phyloP scores from a whole-genome alignment of 306 rosid species.

The Delonix regia region DNA sequence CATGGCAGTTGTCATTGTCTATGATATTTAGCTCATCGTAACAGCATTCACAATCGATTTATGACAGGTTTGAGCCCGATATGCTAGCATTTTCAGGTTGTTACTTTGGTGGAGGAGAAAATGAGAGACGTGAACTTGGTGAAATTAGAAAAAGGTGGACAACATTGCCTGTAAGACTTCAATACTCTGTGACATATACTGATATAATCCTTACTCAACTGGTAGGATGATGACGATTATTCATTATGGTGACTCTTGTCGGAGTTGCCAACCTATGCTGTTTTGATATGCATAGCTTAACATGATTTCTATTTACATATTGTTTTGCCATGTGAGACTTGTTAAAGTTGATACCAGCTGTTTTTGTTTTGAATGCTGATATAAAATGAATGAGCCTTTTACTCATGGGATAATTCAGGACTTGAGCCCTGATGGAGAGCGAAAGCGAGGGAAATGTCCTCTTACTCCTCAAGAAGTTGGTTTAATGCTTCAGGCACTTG shows the following conservation, averaged over 20 bases:
- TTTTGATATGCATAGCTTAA: conserved; percentile 22
- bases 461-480: conserved; percentile 97
- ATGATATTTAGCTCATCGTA: conserved; percentile 8
- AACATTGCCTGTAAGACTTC: conserved; percentile 89
- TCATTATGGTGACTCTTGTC: conserved; percentile 6
- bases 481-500: conserved; percentile 89
- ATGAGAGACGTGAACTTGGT: conserved; percentile 83
- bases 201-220: conserved; percentile 2
- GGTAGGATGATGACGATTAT: conserved; percentile 18
- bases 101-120: conserved; percentile 98
- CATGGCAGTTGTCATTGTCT: conserved; percentile 4
- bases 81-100: conserved; percentile 99
- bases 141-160: conserved; percentile 98
- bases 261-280: conserved; percentile 22
- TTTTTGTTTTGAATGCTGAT: conserved; percentile 11
- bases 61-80: conserved; percentile 95
- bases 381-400: conserved; percentile 33
- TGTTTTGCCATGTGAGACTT: conserved; percentile 6
- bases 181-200: conserved; percentile 21
- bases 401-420: conserved; percentile 54
- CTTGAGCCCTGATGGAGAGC: conserved; percentile 80
- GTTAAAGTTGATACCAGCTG: not conserved
- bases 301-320: conserved; percentile 18
- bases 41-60: conserved; percentile 37
- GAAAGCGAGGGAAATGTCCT: conserved; percentile 97